Base-by-base conservation (phyloP, 2,329 filamentous ascomycete genomes). In the Calonectria naviculata region DNA sequence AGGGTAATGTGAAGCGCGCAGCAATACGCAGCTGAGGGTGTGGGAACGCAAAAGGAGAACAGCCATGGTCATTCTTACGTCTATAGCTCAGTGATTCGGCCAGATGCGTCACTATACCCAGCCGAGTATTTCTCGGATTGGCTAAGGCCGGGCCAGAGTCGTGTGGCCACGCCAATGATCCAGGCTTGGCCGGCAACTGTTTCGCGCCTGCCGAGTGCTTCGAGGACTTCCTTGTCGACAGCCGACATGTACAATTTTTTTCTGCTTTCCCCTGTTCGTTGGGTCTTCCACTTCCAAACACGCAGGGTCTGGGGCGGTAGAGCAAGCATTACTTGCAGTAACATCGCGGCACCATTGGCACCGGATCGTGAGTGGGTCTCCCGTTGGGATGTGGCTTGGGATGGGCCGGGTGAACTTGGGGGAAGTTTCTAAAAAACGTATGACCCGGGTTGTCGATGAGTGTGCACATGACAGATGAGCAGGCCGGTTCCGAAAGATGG, bases 121-220 rank as follows among this genome's bases (percentile, higher is more conserved):
- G 73, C 75, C 75, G 75, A 77, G 52, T 71, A 73, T 74, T 78
- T 78, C 72, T 78, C 76, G 75, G 77, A 71, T 78, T 67, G 28
- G 72, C 65, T 71, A 65, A 74, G 68, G 65, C 68, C 52, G 44
- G 63, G 58, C 56, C 63, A 69, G 74, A 69, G 47, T 76, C 71
- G 70, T 41, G 69, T 67, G 69, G 69, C 62, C 64, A 31, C 34
- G 34, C 29, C 29, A 65, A 26, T 41, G 38, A 60, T 62, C 36
- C 31, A 46, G 38, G 46, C 42, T 69, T 61, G 62, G 49, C 65
- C 42, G 65, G 75, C 62, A 72, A 54, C 54, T 63, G 46, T 68
- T 65, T 76, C 34, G 71, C 66, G 62, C 61, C 42, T 67, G 65
- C 72, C 70, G 68, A 65, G 60, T 28, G 58, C 12, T 31, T 58